These are phyloP conservation scores for Coemansia sp. DNA, from an alignment of 192 early-diverging fungal species.

Conservation along the genomic window DNA sequence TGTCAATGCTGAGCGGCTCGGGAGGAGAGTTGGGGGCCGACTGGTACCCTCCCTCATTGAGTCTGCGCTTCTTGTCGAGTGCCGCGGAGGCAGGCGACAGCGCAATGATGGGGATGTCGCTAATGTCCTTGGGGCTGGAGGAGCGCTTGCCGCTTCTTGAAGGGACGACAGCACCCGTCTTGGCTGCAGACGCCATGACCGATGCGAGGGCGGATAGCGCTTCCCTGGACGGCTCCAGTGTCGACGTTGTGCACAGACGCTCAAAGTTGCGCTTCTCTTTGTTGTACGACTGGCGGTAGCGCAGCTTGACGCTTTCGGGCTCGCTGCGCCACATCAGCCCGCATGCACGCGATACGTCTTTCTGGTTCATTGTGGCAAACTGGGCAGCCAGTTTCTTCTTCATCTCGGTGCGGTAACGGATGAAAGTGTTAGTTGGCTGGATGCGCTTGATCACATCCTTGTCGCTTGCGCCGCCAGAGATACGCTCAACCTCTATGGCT, in stretches of 20 bases:
- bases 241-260: constrained; percentile 53
- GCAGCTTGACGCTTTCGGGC: constrained; percentile 54
- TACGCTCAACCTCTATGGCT: constrained; percentile 51
- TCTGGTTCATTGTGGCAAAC: constrained; percentile 56
- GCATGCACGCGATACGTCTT: constrained; percentile 56
- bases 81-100: constrained; percentile 1
- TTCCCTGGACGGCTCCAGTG: constrained; percentile 46
- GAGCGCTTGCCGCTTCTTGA: constrained; percentile 10
- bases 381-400: constrained; percentile 52
- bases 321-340: constrained; percentile 59
- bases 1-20: constrained; percentile 21
- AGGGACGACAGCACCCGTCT: constrained; percentile 5
- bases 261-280: constrained; percentile 58
- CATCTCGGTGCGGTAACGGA: constrained; percentile 59
- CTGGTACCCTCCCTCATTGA: constrained; percentile 35
- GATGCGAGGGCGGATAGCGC: constrained; percentile 44
- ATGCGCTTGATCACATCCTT: constrained; percentile 54
- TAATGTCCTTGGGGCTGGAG: constrained; percentile 4
- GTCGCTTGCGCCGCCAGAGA: constrained; percentile 43
- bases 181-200: constrained; percentile 21
- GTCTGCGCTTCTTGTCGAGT: constrained; percentile 44
- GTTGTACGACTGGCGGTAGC: constrained; percentile 59
- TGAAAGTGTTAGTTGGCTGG: constrained; percentile 60
- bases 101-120: constrained; percentile 1
- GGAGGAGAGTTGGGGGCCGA: constrained; percentile 52